phyloP scores from a whole-genome alignment of 345 rosid genomes.

The Arabidopsis suecica region DNA sequence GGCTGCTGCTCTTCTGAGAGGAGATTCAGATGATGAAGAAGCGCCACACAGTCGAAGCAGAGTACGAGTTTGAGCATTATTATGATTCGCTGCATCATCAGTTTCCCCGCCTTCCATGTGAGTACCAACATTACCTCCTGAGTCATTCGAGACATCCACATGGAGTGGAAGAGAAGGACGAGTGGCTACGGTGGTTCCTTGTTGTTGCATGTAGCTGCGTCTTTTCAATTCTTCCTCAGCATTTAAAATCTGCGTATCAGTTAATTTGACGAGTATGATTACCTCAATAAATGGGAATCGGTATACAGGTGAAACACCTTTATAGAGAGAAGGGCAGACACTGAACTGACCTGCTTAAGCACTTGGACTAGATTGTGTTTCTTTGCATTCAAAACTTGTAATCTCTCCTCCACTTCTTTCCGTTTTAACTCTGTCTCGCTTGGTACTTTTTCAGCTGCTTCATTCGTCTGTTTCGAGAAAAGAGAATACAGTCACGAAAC shows the following conservation, averaged over 20 bases:
- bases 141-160: constrained; percentile 69
- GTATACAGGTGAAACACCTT: constrained; percentile 1
- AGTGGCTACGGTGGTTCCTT: constrained; percentile 49
- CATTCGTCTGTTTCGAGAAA: constrained; percentile 43
- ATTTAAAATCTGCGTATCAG: constrained; percentile 63
- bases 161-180: constrained; percentile 71
- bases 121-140: constrained; percentile 62
- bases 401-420: constrained; percentile 72
- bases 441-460: constrained; percentile 45
- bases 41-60: constrained; percentile 72
- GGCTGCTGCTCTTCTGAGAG: constrained; percentile 69
- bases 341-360: constrained; percentile 72
- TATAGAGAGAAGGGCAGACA: not conserved
- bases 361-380: constrained; percentile 89
- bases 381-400: constrained; percentile 74
- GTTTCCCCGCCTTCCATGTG: constrained; percentile 76
- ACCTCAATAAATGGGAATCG: not conserved
- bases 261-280: constrained; percentile 11
- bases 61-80: constrained; percentile 60
- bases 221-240: constrained; percentile 93
- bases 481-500: not conserved
- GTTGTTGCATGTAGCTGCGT: constrained; percentile 53
- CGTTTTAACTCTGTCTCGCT: constrained; percentile 61
- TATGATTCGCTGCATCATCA: constrained; percentile 66
- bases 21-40: constrained; percentile 89